Base-by-base conservation (phyloP, 768 basidiomycete genomes). In the Gymnopilus dilepis region DNA sequence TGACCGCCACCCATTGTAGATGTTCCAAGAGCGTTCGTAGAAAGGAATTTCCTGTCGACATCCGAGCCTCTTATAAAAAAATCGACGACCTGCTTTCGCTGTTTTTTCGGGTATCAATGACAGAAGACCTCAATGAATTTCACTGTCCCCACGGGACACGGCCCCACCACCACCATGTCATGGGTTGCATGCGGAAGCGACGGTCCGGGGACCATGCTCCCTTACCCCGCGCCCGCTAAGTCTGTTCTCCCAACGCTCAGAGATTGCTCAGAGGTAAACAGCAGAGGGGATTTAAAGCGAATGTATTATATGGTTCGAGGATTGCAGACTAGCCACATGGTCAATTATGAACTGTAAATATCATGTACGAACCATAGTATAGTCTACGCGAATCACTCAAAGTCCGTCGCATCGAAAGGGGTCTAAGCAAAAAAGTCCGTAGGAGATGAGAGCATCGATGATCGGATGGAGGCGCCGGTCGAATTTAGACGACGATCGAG, bases 1-100 rank as follows among this genome's bases (percentile, higher is more conserved):
- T 71, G 68, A 67, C 72, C 69, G 60, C 81, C 83, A 70, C 75
- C 82, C 82, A 86, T 85, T 55, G 33, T 58, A 19, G 40, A 56
- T 65, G 8, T 41, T 61, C 34, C n/a, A 59, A 56, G 52, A 47
- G 38, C 43, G 53, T 38, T 52, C 42, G 57, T 19, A 57, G 59
- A 62, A 48, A 53, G 31, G 33, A 53, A 3, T 38, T 28, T 40
- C 41, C n/a, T 34, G 48, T 48, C 19, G 47, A 56, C 47, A 50
- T 60, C 21, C 12, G 55, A 34, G 42, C 38, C 22, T 58, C 50
- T 62, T 62, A 58, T 62, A 62, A 17, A 33, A n/a, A 38, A 37
- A 54, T 26, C 30, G 34, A 21, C 50, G 43, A 51, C 37, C 57
- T 38, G 34, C 33, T 58, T 37, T 58, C 57, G 45, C 37, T 31